Conservation (phyloP, 2,329 filamentous ascomycete genomes). For the Ophiocordyceps camponoti-leonardi region DNA sequence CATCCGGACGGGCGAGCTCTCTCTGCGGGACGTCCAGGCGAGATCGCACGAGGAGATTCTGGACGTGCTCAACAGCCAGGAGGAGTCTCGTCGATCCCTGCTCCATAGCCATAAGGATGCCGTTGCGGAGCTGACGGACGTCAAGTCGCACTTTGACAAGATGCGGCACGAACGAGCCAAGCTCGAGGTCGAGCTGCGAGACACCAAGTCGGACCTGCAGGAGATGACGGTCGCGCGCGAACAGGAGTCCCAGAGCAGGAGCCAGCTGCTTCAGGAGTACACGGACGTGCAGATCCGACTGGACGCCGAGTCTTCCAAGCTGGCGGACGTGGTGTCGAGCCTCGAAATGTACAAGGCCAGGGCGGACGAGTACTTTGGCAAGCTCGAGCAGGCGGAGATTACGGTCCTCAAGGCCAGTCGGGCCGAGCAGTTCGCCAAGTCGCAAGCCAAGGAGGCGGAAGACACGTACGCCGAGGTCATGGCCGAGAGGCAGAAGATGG, state of each 20-base stretch:
- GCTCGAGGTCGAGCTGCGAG: conserved; percentile 74
- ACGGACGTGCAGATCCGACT: conserved; percentile 85
- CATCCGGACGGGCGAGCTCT: conserved; percentile 73
- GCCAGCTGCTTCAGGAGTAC: conserved; percentile 79
- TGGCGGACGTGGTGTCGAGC: conserved; percentile 69
- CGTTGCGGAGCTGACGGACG: conserved; percentile 68
- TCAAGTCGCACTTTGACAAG: conserved; percentile 75
- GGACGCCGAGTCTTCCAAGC: conserved; percentile 73
- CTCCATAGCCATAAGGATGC: conserved; percentile 75
- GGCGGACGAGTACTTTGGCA: conserved; percentile 91
- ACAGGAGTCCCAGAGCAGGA: conserved; percentile 74
- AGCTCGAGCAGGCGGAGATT: conserved; percentile 92
- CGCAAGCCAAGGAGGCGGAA: conserved; percentile 78
- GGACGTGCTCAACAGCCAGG: conserved; percentile 82
- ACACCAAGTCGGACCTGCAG: conserved; percentile 65
- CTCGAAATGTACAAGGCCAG: conserved; percentile 80
- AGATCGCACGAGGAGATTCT: conserved; percentile 90
- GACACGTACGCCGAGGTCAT: conserved; percentile 81
- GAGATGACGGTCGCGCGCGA: conserved; percentile 66
- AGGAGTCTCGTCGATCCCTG: conserved; percentile 68
- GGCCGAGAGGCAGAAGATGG: conserved; percentile 83
- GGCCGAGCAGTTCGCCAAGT: conserved; percentile 85
- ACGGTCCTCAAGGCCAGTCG: conserved; percentile 81
- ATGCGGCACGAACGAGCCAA: conserved; percentile 65
- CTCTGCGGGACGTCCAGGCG: conserved; percentile 77